Evolutionary conservation across 257 asterid genomes (phyloP).

Genomic region (Mitragyna speciosa): DNA sequence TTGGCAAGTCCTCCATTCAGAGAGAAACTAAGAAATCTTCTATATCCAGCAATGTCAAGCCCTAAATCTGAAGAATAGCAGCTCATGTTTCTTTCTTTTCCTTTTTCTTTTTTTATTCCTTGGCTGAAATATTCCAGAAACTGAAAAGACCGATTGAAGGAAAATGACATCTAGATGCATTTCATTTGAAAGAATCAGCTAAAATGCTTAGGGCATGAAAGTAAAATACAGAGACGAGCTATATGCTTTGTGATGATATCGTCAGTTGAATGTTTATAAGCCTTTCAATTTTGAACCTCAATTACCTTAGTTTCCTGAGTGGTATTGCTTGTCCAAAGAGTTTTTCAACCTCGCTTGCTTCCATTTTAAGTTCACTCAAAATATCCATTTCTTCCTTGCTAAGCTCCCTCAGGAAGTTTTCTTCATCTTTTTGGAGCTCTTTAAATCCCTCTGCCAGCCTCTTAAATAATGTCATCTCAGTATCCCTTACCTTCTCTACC

Average conservation of each 20-base stretch:
- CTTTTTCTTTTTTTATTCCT: neutral
- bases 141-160: neutral
- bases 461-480: constrained; percentile 56
- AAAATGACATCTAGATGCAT: neutral
- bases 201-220: neutral
- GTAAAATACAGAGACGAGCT: neutral
- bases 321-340: constrained; percentile 78
- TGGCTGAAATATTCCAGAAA: neutral
- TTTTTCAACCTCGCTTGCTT: constrained; percentile 79
- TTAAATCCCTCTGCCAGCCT: constrained; percentile 68
- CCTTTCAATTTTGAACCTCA: neutral
- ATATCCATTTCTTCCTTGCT: constrained; percentile 87
- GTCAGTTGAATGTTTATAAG: neutral
- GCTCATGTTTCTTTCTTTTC: neutral
- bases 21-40: too few relatives aligned
- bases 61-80: too few relatives aligned
- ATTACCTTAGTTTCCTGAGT: constrained; percentile 67
- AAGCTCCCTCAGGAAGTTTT: constrained; percentile 63
- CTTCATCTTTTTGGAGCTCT: constrained; percentile 66
- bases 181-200: neutral
- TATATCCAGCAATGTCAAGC: too few relatives aligned
- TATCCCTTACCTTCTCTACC: constrained; percentile 60
- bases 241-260: neutral
- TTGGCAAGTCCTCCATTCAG: too few relatives aligned
- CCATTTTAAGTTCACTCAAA: constrained; percentile 70